Base-by-base conservation (phyloP, 768 basidiomycete species). In the Lactarius akahatsu region DNA sequence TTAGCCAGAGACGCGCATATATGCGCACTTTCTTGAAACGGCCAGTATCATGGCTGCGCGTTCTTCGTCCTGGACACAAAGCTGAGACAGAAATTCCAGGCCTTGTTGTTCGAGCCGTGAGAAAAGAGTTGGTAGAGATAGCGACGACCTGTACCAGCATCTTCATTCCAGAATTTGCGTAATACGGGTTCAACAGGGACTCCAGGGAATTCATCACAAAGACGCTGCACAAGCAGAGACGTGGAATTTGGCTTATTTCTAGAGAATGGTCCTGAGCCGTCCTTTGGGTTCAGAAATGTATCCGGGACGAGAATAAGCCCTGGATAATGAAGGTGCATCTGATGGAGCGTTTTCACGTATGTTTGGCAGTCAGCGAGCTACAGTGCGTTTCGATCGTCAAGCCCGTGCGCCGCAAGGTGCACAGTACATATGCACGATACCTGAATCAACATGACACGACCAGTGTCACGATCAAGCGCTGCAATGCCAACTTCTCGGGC, bases 401-500 rank as follows among this genome's bases (percentile, higher is more conserved):
- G 41, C 56, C 60, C 59, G 43, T 26, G 64, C 13, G 28, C 23
- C n/a, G 57, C 47, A 26, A 26, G 3, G 59, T 40, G 61, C 58
- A 65, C 38, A 61, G 56, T 26, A 45, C 26, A 52, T 26, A 15
- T 52, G 62, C 64, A 56, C 36, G 43, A 45, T n/a, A 89, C 93
- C 82, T 96, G 94, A 20, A 93, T 86, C 18, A 96, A 78, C 74
- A 86, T 81, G 23, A 90, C 89, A 32, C 84, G 81, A 0, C 89
- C 92, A 0, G 89, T 92, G 38, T 91, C 89, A 63, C 81, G 85
- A 65, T 95, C 88, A n/a, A 94, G 81, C 0, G 91, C 90, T 0
- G 92, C 94, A 38, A 97, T 86, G 3, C 95, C 95, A 10, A 96
- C 86, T 73, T 96, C 94, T 62, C 90, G 80, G 0, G 88, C 88